Percentiles rank a stretch among this genome's conserved stretches.
Conservation (phyloP, 2,329 filamentous ascomycete species). For the Trichoderma breve region DNA sequence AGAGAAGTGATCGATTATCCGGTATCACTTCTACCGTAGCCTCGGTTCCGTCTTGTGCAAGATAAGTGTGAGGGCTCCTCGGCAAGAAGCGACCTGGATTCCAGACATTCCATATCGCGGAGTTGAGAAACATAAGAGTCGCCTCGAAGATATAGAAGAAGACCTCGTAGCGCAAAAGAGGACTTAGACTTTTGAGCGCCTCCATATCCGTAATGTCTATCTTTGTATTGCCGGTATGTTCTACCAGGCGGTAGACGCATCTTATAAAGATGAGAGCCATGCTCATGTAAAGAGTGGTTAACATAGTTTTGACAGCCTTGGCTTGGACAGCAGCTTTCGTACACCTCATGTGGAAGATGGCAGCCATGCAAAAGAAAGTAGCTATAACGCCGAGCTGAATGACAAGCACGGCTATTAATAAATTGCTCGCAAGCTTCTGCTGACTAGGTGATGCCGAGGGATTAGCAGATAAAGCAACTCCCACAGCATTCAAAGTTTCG, state of each 20-base stretch:
- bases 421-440: background rate
- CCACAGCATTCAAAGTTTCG: conserved; percentile 2
- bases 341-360: background rate
- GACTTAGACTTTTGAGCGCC: background rate
- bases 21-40: background rate
- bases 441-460: background rate
- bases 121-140: conserved; percentile 3
- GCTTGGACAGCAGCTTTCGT: background rate
- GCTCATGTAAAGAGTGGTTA: background rate
- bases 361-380: background rate
- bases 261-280: conserved; percentile 5
- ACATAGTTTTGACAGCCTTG: background rate
- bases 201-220: background rate
- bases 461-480: background rate
- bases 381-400: background rate
- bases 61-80: background rate
- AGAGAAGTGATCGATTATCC: background rate
- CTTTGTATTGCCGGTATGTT: conserved; percentile 7
- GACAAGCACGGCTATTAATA: background rate
- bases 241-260: background rate
- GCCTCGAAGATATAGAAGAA: background rate
- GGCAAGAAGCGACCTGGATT: conserved; percentile 3
- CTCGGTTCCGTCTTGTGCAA: background rate
- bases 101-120: background rate
- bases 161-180: conserved; percentile 1